phyloP scores from a whole-genome alignment of 441 rosid species.

The Croton laevigatus region DNA sequence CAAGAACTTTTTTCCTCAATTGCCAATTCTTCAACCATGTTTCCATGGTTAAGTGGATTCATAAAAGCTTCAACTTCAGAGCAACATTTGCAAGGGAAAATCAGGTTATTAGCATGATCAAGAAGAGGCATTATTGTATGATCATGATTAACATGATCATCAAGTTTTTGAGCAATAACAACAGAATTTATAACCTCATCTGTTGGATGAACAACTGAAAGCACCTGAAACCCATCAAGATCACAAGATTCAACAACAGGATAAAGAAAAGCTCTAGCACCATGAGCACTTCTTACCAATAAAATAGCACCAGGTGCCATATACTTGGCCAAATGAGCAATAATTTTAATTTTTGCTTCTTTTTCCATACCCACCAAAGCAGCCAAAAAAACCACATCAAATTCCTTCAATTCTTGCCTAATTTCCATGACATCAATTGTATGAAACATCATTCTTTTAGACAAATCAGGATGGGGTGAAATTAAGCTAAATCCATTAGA shows the following conservation, averaged over 20 bases:
- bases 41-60: constrained; percentile 47
- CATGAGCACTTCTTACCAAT: constrained; percentile 87
- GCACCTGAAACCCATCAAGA: constrained; percentile 68
- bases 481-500: constrained; percentile 46
- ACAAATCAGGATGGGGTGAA: constrained; percentile 56
- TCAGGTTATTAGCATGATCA: constrained; percentile 17
- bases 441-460: constrained; percentile 64
- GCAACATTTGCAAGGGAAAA: constrained; percentile 37
- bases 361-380: constrained; percentile 85
- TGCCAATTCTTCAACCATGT: constrained; percentile 47
- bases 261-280: constrained; percentile 81
- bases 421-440: constrained; percentile 56
- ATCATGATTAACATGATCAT: too few relatives aligned
- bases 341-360: constrained; percentile 50
- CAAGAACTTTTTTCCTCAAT: constrained; percentile 38
- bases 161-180: constrained; percentile 50
- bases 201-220: constrained; percentile 64
- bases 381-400: constrained; percentile 84
- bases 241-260: constrained; percentile 76
- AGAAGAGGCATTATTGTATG: constrained; percentile 13
- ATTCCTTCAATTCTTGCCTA: constrained; percentile 37
- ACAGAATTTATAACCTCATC: constrained; percentile 86
- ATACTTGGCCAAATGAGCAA: constrained; percentile 62
- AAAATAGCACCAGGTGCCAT: constrained; percentile 74
- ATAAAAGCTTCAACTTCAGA: constrained; percentile 39